Evolutionary conservation across 148 eudicot species (phyloP).

Genomic region (Linanthus parryae): DNA sequence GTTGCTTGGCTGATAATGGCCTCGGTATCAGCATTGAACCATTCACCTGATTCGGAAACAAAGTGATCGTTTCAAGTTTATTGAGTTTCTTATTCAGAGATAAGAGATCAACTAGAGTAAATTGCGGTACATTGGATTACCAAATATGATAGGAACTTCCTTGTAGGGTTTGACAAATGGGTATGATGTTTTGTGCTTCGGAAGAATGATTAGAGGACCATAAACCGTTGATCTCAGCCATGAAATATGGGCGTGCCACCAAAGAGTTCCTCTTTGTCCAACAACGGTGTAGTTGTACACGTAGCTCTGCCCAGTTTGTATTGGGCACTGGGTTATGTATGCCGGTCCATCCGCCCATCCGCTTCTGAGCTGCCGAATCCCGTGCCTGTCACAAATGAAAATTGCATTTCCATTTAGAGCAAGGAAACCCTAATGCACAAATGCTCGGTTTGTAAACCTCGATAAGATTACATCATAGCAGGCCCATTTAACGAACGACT

Average conservation of each 20-base stretch:
- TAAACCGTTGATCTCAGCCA: conserved; percentile 54
- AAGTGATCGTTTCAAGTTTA: no score
- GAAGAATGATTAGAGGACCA: conserved; percentile 47
- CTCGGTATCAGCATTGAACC: conserved; percentile 52
- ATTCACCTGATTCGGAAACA: conserved; percentile 28
- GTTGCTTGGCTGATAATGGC: conserved; percentile 36
- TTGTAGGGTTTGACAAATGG: conserved; percentile 41
- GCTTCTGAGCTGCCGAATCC: conserved; percentile 40
- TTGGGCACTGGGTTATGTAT: conserved; percentile 49
- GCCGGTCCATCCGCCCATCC: conserved; percentile 69
- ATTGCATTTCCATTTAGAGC: background rate
- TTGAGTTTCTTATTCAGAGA: no score
- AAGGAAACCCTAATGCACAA: background rate
- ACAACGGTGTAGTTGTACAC: conserved; percentile 45
- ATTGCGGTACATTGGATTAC: no score
- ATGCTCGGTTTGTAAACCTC: background rate
- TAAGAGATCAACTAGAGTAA: no score
- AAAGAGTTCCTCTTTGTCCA: conserved; percentile 53
- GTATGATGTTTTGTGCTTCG: conserved; percentile 36
- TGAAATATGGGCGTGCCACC: conserved; percentile 54
- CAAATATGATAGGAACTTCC: conserved; percentile 41
- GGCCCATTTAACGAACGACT: no score
- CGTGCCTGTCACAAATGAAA: conserved; percentile 31
- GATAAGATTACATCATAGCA: background rate
- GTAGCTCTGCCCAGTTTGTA: conserved; percentile 42